phyloP scores from a whole-genome alignment of 2,329 filamentous ascomycete species.

The Scedosporium boydii region DNA sequence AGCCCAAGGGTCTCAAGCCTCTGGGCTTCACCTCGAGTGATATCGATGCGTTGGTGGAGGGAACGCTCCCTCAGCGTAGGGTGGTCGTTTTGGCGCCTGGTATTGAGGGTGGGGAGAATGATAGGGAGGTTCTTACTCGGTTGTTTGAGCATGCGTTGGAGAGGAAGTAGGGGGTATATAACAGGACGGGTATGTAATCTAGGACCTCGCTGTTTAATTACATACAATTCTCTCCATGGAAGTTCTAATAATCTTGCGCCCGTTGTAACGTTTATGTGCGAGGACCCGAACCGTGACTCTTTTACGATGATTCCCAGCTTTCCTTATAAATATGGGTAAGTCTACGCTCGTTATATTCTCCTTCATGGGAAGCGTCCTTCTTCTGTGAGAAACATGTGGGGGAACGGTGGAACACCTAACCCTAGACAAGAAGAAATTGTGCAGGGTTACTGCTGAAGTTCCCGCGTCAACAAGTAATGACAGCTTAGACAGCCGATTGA shows the following conservation, averaged over 20 bases:
- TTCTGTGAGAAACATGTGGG: too few relatives aligned
- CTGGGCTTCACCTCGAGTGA: constrained; percentile 71
- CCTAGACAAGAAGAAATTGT: too few relatives aligned
- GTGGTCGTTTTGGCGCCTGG: constrained; percentile 88
- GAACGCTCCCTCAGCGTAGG: constrained; percentile 82
- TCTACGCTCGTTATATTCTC: neutral
- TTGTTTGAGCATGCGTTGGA: constrained; percentile 56
- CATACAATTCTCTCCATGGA: too few relatives aligned
- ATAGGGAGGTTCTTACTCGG: constrained; percentile 60
- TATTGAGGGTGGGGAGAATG: constrained; percentile 58
- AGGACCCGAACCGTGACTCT: too few relatives aligned
- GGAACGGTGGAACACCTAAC: too few relatives aligned
- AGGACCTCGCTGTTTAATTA: neutral
- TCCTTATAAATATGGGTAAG: neutral
- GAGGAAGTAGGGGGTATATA: constrained; percentile 12
- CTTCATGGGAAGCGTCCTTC: too few relatives aligned
- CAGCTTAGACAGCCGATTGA: too few relatives aligned
- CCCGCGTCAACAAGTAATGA: too few relatives aligned
- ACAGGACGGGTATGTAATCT: neutral
- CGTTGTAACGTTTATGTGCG: too few relatives aligned
- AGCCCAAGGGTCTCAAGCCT: constrained; percentile 75
- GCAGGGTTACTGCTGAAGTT: too few relatives aligned
- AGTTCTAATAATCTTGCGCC: too few relatives aligned
- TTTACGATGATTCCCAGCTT: neutral
- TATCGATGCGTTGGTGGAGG: constrained; percentile 79